These are phyloP conservation scores for Aciculosporium take DNA, from an alignment of 2,329 filamentous ascomycete genomes.

Conservation along the genomic window DNA sequence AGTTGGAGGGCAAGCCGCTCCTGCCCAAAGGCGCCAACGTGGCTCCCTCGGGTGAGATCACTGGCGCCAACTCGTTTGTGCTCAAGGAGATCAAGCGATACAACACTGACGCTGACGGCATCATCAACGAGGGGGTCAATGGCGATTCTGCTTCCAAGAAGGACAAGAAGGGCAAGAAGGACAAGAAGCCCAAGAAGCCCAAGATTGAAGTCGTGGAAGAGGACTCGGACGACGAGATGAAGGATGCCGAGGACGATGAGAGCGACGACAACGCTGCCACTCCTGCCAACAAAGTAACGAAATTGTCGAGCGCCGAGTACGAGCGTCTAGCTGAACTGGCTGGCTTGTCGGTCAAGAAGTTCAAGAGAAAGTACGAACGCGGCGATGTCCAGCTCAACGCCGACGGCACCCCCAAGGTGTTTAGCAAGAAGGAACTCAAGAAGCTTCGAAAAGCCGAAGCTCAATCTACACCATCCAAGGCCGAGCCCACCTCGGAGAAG, in stretches of 20 bases:
- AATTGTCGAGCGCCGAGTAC: slow-evolving; percentile 41
- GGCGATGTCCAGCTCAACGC: slow-evolving; percentile 55
- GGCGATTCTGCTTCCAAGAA: slow-evolving; percentile 23
- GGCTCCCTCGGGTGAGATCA: slow-evolving; percentile 54
- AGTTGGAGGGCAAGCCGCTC: slow-evolving; percentile 80
- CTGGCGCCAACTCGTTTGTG: slow-evolving; percentile 64
- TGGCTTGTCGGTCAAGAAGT: slow-evolving; percentile 60
- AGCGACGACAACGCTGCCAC: slow-evolving; percentile 19
- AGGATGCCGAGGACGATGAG: slow-evolving; percentile 28
- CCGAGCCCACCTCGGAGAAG: slow-evolving; percentile 17
- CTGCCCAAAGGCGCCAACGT: slow-evolving; percentile 62
- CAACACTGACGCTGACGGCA: slow-evolving; percentile 83
- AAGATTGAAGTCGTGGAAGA: slow-evolving; percentile 26
- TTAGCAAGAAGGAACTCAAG: slow-evolving; percentile 66
- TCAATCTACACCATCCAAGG: slow-evolving; percentile 26
- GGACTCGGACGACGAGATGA: slow-evolving; percentile 30
- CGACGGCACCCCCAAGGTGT: slow-evolving; percentile 50
- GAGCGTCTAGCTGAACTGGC: slow-evolving; percentile 48
- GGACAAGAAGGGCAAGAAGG: slow-evolving; percentile 28
- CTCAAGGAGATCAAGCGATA: slow-evolving; percentile 90
- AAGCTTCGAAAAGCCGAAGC: slow-evolving; percentile 53
- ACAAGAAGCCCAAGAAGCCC: slow-evolving; percentile 30
- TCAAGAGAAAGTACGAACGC: slow-evolving; percentile 63
- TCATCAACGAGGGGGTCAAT: slow-evolving; percentile 42
- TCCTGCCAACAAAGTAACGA: slow-evolving; percentile 23